phyloP scores from a whole-genome alignment of 768 basidiomycete species.

The Calocybe cyanea region DNA sequence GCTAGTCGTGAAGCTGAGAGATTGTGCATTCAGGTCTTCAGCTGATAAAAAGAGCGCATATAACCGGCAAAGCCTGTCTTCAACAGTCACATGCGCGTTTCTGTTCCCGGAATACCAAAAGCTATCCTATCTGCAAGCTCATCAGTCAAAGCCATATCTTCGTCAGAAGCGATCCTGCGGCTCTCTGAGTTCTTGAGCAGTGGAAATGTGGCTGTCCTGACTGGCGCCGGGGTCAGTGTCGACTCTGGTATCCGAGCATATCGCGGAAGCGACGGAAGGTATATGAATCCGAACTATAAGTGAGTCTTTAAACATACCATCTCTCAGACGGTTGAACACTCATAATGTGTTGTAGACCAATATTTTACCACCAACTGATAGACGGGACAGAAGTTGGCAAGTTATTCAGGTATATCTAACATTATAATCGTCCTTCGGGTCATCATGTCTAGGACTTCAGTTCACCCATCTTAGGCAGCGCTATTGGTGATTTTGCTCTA shows the following conservation, averaged over 20 bases:
- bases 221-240: conserved; percentile 92
- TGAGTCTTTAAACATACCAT: conserved; percentile 27
- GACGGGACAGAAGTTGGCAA: conserved; percentile 67
- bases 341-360: too few species aligned
- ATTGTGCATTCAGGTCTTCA: neutral
- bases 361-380: conserved; percentile 81
- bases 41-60: conserved; percentile 3
- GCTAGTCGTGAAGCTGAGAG: neutral
- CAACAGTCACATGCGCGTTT: conserved; percentile 67
- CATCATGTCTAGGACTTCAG: neutral
- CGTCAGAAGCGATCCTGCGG: conserved; percentile 53
- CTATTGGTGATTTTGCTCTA: conserved; percentile 59
- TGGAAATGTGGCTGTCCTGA: conserved; percentile 74
- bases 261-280: conserved; percentile 79
- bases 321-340: conserved; percentile 7
- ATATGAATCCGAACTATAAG: conserved; percentile 91
- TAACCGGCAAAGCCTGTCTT: conserved; percentile 19
- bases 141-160: conserved; percentile 33
- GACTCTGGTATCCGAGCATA: conserved; percentile 97
- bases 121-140: conserved; percentile 45
- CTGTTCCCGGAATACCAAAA: conserved; percentile 72
- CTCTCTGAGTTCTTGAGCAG: conserved; percentile 61
- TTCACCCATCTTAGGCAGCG: conserved; percentile 52
- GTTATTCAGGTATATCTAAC: conserved; percentile 66
- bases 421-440: neutral